Percentiles rank a stretch among this genome's conserved stretches.
Conservation (phyloP, 2,329 filamentous ascomycete genomes). For the Cladobotryum protrusum region DNA sequence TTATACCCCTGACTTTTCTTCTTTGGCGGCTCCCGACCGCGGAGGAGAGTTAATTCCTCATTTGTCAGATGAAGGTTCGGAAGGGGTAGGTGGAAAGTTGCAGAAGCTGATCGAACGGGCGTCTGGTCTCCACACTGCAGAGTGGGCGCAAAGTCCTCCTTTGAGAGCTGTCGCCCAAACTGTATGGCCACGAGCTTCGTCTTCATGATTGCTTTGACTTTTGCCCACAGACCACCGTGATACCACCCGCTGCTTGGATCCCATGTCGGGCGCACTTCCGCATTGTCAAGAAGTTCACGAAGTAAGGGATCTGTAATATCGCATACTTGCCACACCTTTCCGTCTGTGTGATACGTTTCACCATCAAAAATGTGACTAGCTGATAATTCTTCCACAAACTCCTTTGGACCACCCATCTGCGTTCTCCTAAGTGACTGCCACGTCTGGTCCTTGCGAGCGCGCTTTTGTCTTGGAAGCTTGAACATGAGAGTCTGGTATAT, state of each 20-base stretch:
- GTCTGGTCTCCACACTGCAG: conserved; percentile 30
- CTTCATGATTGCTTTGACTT: conserved; percentile 82
- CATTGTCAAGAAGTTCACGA: conserved; percentile 55
- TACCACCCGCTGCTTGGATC: conserved; percentile 76
- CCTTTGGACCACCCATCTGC: conserved; percentile 33
- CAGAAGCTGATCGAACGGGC: conserved; percentile 23
- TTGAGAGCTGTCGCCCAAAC: conserved; percentile 44
- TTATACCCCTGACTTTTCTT: conserved; percentile 33
- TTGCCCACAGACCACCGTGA: conserved; percentile 71
- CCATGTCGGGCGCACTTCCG: conserved; percentile 52
- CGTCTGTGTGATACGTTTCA: conserved; percentile 64
- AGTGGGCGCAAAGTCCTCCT: conserved; percentile 30
- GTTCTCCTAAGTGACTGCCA: conserved; percentile 44
- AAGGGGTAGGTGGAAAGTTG: conserved; percentile 28
- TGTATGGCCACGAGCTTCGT: conserved; percentile 70
- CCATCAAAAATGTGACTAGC: conserved; percentile 79
- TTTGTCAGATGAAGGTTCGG: conserved; percentile 30
- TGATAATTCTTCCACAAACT: conserved; percentile 33
- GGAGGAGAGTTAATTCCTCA: conserved; percentile 29
- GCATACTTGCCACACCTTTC: conserved; percentile 90
- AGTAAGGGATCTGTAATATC: conserved; percentile 82
- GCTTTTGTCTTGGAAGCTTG: conserved; percentile 55
- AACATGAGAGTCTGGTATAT: conserved; percentile 88
- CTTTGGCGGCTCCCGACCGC: conserved; percentile 29
- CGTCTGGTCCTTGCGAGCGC: conserved; percentile 39